phyloP scores from a whole-genome alignment of 768 basidiomycete species.

The Neoboletus magnificus region DNA sequence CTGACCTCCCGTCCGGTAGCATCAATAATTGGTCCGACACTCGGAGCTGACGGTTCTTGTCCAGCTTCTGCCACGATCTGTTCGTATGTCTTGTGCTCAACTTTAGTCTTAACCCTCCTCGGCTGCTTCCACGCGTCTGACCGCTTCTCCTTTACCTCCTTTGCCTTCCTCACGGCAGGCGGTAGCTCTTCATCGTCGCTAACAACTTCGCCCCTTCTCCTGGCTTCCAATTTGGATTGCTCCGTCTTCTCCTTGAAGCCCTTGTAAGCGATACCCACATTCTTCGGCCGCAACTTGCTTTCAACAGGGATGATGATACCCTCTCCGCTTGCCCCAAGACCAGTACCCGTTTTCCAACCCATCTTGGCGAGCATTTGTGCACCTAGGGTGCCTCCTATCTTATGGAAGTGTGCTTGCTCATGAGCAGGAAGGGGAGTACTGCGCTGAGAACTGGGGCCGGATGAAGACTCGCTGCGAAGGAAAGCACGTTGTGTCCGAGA shows the following conservation, averaged over 20 bases:
- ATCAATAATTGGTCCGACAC: slow-evolving; percentile 88
- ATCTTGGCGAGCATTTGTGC: slow-evolving; percentile 91
- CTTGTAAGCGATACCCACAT: slow-evolving; percentile 82
- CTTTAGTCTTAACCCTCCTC: slow-evolving; percentile 78
- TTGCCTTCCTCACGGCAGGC: slow-evolving; percentile 33
- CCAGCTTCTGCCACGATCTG: slow-evolving; percentile 89
- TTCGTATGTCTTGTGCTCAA: slow-evolving; percentile 97
- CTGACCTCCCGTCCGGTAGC: slow-evolving; percentile 89
- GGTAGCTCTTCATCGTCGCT: slow-evolving; percentile 63
- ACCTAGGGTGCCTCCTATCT: slow-evolving; percentile 74
- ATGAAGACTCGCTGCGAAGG: slow-evolving; percentile 47
- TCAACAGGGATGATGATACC: slow-evolving; percentile 90
- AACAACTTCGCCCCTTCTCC: slow-evolving; percentile 65
- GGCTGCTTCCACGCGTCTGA: slow-evolving; percentile 84
- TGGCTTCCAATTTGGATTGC: slow-evolving; percentile 79
- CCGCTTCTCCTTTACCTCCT: slow-evolving; percentile 57
- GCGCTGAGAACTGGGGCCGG: slow-evolving; percentile 40
- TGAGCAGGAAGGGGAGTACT: slow-evolving; percentile 52
- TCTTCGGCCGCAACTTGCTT: slow-evolving; percentile 77
- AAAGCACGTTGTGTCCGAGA: slow-evolving; percentile 48
- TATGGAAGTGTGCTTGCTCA: slow-evolving; percentile 81
- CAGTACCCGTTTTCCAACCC: slow-evolving; percentile 87
- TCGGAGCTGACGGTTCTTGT: slow-evolving; percentile 47
- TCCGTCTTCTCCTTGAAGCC: slow-evolving; percentile 89
- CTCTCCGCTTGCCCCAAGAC: slow-evolving; percentile 69